Evolutionary conservation across 2,329 filamentous ascomycete genomes (phyloP), one percentile per base, ranked within the genome.

Genomic region (Fusarium fujikuroi): DNA sequence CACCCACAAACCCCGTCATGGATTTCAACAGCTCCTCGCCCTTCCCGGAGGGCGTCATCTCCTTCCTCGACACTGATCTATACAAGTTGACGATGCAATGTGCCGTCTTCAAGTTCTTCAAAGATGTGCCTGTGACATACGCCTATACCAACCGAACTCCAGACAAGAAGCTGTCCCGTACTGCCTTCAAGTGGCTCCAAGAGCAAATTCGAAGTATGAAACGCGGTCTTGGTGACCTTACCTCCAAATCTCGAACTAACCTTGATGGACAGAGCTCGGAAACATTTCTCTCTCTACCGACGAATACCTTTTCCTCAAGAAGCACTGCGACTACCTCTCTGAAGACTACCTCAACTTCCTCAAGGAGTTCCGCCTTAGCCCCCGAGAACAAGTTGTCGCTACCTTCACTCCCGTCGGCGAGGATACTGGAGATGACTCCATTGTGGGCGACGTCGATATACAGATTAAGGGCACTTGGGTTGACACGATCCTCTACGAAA

Each of bases 11-110:
- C 52, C 18, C 63, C 52, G 73, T 40, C 70, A 92, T 92, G 90
- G 89, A 90, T 73, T 92, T 92, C 83, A 90, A 91, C 81, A 89
- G 87, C 84, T 88, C 89, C 37, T 90, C 89, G 63, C 88, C 89
- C 64, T 91, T 88, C 71, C 91, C 92, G 9, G 92, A 93, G 83
- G 93, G 93, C 58, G 90, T 95, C 79, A 93, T 91, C 78, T 95
- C 93, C 79, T 92, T 96, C 79, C 87, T 96, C 61, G 93, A 96
- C 79, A 95, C 93, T 21, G 90, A 92, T 76, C 80, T 99, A 69
- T 99, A 98, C 89, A 99, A 99, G 84, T 84, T 99, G 83, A 99
- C 96, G 25, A 99, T 99, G 96, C 96, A 99, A 92, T 97, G 93
- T 80, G 95, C 95, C 70, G 92, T 98, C 74, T 89, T 97, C 76